phyloP scores from a whole-genome alignment of 768 basidiomycete genomes.

The Dentipellis fragilis region DNA sequence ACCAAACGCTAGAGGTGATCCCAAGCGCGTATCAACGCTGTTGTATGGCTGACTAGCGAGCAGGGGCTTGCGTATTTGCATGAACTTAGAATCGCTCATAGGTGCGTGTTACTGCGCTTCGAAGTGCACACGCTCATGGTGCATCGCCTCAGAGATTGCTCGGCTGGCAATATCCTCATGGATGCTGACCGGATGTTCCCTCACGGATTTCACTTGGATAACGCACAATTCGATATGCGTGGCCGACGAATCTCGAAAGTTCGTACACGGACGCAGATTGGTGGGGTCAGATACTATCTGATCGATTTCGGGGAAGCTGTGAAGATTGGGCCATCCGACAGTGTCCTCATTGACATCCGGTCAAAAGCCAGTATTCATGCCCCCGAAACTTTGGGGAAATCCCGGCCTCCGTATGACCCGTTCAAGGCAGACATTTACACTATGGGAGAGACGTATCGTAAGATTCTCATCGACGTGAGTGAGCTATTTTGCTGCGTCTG shows the following conservation, averaged over 20 bases:
- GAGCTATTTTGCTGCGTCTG: not conserved
- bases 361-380: not conserved
- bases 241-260: not conserved
- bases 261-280: not conserved
- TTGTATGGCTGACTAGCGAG: not conserved
- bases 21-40: not conserved
- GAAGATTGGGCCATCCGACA: not conserved
- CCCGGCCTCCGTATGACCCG: not conserved
- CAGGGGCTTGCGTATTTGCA: not conserved
- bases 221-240: not conserved
- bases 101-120: not conserved
- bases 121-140: not conserved
- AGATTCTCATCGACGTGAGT: not conserved
- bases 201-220: not conserved
- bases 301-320: not conserved
- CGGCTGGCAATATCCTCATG: not conserved
- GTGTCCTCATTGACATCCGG: not conserved
- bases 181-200: not conserved
- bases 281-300: not conserved
- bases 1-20: not conserved
- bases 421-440: not conserved
- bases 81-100: not conserved
- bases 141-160: not conserved
- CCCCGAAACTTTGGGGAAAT: not conserved
- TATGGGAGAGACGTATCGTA: not conserved